These are phyloP conservation scores for Moricandia moricandioides DNA, from an alignment of 345 rosid species.

Conservation along the genomic window DNA sequence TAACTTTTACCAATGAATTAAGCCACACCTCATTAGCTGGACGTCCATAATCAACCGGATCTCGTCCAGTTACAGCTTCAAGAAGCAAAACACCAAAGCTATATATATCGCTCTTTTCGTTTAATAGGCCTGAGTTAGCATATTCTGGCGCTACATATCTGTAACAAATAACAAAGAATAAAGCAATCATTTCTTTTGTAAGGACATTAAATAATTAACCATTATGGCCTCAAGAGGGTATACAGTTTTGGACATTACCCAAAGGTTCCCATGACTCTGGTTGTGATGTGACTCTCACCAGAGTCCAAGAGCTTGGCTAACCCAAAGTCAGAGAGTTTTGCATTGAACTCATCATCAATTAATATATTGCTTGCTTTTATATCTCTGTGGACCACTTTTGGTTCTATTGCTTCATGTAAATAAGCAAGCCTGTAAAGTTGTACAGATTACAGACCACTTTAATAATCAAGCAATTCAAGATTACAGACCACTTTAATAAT, in stretches of 20 bases:
- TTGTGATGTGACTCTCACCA: conserved; percentile 88
- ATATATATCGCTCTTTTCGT: conserved; percentile 93
- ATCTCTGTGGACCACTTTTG: conserved; percentile 93
- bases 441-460: conserved; percentile 4
- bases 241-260: conserved; percentile 53
- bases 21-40: conserved; percentile 75
- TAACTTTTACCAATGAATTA: too few species aligned
- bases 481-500: too few species aligned
- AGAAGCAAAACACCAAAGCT: conserved; percentile 94
- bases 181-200: conserved; percentile 2
- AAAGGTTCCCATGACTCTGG: conserved; percentile 98
- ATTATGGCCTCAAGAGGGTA: conserved; percentile 3
- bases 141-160: conserved; percentile 98
- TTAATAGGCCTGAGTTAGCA: conserved; percentile 87
- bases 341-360: conserved; percentile 78
- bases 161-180: conserved; percentile 27
- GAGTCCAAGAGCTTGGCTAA: conserved; percentile 90
- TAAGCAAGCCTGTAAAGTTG: conserved; percentile 74
- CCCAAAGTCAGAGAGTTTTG: conserved; percentile 97
- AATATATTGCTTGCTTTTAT: conserved; percentile 95
- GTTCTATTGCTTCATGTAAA: conserved; percentile 97
- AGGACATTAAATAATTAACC: conserved; percentile 24
- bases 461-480: too few species aligned
- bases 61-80: conserved; percentile 91
- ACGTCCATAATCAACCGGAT: conserved; percentile 90